Evolutionary conservation across 2,329 filamentous ascomycete genomes (phyloP), one percentile per base, ranked within the genome.

Genomic region (Orbilia javanica): DNA sequence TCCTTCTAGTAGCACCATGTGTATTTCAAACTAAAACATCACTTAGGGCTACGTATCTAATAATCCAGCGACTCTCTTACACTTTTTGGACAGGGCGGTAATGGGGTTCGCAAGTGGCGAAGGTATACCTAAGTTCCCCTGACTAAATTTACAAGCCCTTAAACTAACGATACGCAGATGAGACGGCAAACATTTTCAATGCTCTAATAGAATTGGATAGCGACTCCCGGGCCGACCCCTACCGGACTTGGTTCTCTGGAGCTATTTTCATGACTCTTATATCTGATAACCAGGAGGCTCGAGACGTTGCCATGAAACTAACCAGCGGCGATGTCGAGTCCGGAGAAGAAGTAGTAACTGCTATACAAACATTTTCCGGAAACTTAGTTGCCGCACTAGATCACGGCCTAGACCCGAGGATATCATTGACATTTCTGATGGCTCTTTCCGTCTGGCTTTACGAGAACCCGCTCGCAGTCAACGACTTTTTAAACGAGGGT

Each of bases 341-440:
- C 80, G 96, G 95, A 3, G 96, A 99, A 85, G 96, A 99, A 84
- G 93, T 97, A 11, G 91, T 99, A 11, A 97, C 95, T 0, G 93
- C 93, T 82, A 93, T 99, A 63, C 96, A 99, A 84, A 92, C 91
- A 0, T 88, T 98, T 75, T 90, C 94, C 7, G 92, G 92, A 3
- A 95, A 97, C 82, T 87, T 99, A n/a, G 89, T 97, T 36, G 89
- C 90, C 64, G 92, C 92, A 3, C 86, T 97, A 15, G 90, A 93
- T 81, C 89, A 91, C 44, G 89, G 88, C 13, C 90, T 94, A 60
- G 93, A 98, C 82, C 89, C 93, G 80, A 89, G 94, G 31, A 88
- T 97, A 79, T 88, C 92, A 0, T 89, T 97, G 48, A 95, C 92
- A 4, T 97, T 97, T 83, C 85, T 97, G 13, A 97, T 97, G 91